phyloP scores from a whole-genome alignment of 2,329 filamentous ascomycete species.

The Neonectria coccinea region DNA sequence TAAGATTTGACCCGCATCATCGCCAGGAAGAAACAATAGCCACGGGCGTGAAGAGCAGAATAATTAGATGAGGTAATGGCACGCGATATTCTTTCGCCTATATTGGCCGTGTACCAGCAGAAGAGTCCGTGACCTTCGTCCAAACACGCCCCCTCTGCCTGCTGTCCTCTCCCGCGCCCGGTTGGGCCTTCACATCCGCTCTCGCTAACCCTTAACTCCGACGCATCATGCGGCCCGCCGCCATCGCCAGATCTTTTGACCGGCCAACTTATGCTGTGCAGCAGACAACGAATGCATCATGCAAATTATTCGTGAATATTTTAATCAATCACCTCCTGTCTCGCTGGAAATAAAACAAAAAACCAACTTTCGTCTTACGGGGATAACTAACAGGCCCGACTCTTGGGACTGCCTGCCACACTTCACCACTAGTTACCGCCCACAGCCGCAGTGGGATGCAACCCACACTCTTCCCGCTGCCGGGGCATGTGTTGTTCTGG shows the following conservation, averaged over 20 bases:
- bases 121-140: background rate
- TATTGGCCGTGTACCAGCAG: background rate
- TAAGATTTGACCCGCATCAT: constrained; percentile 8
- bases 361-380: constrained; percentile 13
- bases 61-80: too few relatives aligned
- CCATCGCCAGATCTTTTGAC: constrained; percentile 27
- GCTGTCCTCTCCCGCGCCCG: background rate
- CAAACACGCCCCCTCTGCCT: background rate
- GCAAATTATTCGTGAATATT: background rate
- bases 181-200: background rate
- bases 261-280: constrained; percentile 5
- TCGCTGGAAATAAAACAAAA: background rate
- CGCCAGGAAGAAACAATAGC: background rate
- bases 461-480: constrained; percentile 11
- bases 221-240: constrained; percentile 16
- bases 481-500: background rate
- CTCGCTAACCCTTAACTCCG: constrained; percentile 24
- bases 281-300: background rate
- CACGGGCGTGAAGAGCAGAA: background rate
- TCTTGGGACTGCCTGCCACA: constrained; percentile 7
- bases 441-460: constrained; percentile 17
- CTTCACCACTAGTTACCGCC: constrained; percentile 1
- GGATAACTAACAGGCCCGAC: constrained; percentile 7
- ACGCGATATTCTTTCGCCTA: background rate
- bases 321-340: background rate